Evolutionary conservation across 257 asterid genomes (phyloP).

Genomic region (Primulina eburnea): DNA sequence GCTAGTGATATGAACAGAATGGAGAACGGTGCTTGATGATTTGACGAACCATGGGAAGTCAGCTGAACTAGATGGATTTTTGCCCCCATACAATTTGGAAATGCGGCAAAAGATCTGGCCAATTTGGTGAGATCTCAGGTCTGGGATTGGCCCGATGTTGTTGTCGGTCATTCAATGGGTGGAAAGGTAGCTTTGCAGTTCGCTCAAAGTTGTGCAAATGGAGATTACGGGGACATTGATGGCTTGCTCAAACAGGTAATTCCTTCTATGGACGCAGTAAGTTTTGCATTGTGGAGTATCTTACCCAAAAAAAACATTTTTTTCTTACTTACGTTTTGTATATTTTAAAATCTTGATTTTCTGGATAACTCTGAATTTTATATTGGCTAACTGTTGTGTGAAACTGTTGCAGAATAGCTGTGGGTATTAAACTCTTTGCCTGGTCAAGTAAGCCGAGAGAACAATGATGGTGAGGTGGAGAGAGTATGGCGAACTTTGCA

Average conservation of each 20-base stretch:
- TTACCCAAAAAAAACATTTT: background rate
- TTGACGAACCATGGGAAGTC: slow-evolving; percentile 92
- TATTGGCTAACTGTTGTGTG: slow-evolving; percentile 30
- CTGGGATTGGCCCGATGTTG: slow-evolving; percentile 92
- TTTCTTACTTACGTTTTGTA: slow-evolving; percentile 18
- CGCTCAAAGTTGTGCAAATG: slow-evolving; percentile 69
- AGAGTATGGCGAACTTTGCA: slow-evolving; percentile 49
- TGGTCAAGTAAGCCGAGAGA: slow-evolving; percentile 57
- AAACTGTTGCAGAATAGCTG: slow-evolving; percentile 72
- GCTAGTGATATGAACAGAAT: slow-evolving; percentile 37
- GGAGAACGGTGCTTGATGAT: slow-evolving; percentile 84
- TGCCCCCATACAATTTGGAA: slow-evolving; percentile 74
- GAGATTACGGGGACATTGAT: slow-evolving; percentile 52
- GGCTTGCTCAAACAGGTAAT: slow-evolving; percentile 75
- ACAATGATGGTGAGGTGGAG: slow-evolving; percentile 85
- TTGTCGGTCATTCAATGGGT: slow-evolving; percentile 94
- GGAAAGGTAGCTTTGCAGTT: slow-evolving; percentile 93
- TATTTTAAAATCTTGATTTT: background rate
- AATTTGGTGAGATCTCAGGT: slow-evolving; percentile 60
- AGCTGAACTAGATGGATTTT: slow-evolving; percentile 49
- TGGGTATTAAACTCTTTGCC: slow-evolving; percentile 95
- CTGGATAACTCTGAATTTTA: slow-evolving; percentile 10
- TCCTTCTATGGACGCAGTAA: slow-evolving; percentile 10
- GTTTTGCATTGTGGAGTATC: background rate
- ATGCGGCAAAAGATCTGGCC: slow-evolving; percentile 81